phyloP scores from a whole-genome alignment of 148 eudicot species.

The Vaccinium vitisidaea region DNA sequence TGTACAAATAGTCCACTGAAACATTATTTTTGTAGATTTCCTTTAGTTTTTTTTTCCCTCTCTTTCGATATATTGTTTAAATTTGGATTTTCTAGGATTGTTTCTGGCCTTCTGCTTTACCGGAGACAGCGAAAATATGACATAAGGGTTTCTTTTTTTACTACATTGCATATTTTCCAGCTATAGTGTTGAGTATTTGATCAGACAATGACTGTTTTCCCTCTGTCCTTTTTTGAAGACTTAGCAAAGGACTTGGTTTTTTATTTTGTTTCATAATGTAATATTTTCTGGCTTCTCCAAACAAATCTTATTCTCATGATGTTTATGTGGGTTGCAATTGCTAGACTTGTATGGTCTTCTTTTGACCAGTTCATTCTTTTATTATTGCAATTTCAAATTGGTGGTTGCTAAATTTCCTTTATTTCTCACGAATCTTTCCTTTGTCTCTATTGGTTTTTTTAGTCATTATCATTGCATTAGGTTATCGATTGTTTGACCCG shows the following conservation, averaged over 20 bases:
- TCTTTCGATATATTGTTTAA: background rate
- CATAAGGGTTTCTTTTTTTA: background rate
- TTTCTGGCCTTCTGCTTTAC: background rate
- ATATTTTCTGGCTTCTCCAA: background rate
- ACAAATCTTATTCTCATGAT: background rate
- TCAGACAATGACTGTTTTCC: background rate
- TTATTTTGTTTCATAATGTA: background rate
- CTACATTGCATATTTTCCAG: background rate
- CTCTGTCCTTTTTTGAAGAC: background rate
- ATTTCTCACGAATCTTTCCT: background rate
- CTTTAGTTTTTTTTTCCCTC: background rate
- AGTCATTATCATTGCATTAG: too few relatives aligned
- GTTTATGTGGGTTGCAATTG: background rate
- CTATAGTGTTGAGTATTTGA: background rate
- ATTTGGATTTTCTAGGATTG: background rate
- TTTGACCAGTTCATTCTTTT: background rate
- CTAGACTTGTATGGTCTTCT: background rate
- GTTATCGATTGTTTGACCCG: background rate
- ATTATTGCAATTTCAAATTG: background rate
- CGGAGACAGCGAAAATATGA: background rate
- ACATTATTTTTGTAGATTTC: background rate
- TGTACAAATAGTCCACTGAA: background rate
- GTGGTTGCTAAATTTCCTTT: background rate
- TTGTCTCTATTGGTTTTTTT: background rate
- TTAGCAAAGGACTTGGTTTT: background rate